phyloP scores from a whole-genome alignment of 768 basidiomycete species.

The Sporobolomyces roseus region DNA sequence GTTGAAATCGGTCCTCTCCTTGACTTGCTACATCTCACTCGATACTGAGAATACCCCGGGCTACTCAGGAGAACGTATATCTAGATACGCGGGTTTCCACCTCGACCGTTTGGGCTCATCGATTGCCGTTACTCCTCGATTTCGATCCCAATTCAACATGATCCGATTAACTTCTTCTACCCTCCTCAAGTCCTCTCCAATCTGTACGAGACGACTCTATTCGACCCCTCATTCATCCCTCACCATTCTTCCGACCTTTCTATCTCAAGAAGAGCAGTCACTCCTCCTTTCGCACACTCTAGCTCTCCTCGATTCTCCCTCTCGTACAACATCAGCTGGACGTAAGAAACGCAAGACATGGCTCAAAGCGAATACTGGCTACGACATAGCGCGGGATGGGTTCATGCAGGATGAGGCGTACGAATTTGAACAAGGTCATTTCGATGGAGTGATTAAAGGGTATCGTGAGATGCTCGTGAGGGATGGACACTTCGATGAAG shows the following conservation, averaged over 20 bases:
- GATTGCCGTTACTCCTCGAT: too few relatives aligned
- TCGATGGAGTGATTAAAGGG: conserved; percentile 39
- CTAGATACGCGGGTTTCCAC: too few relatives aligned
- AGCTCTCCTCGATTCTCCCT: conserved; percentile 25
- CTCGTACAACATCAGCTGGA: conserved; percentile 13
- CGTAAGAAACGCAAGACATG: conserved; percentile 27
- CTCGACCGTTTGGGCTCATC: too few relatives aligned
- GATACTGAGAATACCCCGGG: neutral
- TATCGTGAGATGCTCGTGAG: conserved; percentile 42
- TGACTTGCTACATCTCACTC: too few relatives aligned
- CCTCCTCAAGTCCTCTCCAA: neutral
- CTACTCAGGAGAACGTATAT: too few relatives aligned
- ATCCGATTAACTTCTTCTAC: neutral
- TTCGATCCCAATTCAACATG: neutral
- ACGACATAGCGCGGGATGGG: neutral
- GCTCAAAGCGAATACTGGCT: conserved; percentile 24
- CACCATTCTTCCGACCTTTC: conserved; percentile 13
- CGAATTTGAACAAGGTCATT: conserved; percentile 39
- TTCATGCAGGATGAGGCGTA: conserved; percentile 39
- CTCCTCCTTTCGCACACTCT: conserved; percentile 27
- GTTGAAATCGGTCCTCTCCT: too few relatives aligned
- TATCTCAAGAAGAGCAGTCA: conserved; percentile 9
- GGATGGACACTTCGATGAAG: conserved; percentile 1
- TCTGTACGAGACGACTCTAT: neutral
- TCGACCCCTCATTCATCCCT: conserved; percentile 25